These are phyloP conservation scores for Gossypium schwendimanii DNA, from an alignment of 441 rosid genomes.

Conservation along the genomic window DNA sequence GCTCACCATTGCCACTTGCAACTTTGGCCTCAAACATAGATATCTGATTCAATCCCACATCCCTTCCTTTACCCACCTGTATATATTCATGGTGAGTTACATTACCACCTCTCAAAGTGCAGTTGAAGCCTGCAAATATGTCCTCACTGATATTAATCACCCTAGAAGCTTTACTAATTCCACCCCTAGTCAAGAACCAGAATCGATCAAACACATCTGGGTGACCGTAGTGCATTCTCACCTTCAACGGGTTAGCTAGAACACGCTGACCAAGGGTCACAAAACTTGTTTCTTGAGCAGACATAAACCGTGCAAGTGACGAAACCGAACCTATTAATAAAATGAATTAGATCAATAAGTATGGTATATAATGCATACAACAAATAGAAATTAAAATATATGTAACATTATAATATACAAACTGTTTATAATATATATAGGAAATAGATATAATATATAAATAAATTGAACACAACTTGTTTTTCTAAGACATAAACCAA, in stretches of 20 bases:
- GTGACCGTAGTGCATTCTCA: constrained; percentile 92
- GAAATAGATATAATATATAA: no score
- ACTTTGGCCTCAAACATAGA: constrained; percentile 89
- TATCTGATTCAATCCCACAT: constrained; percentile 85
- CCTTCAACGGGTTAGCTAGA: constrained; percentile 79
- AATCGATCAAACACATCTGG: constrained; percentile 92
- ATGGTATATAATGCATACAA: no score
- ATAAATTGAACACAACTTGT: constrained; percentile 50
- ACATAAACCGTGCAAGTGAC: constrained; percentile 92
- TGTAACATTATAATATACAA: no score
- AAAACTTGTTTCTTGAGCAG: constrained; percentile 84
- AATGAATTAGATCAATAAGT: no score
- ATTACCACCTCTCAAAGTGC: constrained; percentile 82
- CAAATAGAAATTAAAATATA: no score
- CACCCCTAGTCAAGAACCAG: constrained; percentile 85
- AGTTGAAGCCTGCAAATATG: constrained; percentile 86
- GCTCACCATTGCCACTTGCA: constrained; percentile 91
- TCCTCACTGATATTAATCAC: constrained; percentile 88
- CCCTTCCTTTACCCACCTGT: constrained; percentile 92
- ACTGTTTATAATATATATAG: no score
- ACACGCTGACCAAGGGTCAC: constrained; percentile 93
- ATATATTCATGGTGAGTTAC: constrained; percentile 92
- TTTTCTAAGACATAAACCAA: constrained; percentile 89
- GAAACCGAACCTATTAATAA: constrained; percentile 56
- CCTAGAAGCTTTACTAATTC: constrained; percentile 85